A percentile compares a stretch with the other conserved stretches of the same genome.
Evolutionary conservation across 2,329 filamentous ascomycete genomes (phyloP).

Genomic region (Hyphodiscus sp.): DNA sequence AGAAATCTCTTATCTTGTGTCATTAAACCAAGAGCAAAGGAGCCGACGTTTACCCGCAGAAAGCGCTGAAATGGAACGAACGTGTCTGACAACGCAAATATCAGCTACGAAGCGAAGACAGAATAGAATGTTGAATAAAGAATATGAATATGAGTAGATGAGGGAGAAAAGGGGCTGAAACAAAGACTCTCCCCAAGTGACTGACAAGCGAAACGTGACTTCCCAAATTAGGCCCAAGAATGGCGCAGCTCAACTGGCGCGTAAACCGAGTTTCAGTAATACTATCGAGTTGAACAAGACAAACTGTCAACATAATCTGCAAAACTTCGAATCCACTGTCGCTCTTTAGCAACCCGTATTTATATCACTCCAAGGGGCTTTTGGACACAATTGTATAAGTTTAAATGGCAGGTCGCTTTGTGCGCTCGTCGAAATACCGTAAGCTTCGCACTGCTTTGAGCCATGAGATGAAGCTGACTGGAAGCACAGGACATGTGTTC

Average conservation of each 20-base stretch:
- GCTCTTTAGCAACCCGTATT: conserved; percentile 8
- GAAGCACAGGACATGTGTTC: conserved; percentile 81
- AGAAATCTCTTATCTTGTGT: neutral
- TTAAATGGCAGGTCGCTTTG: conserved; percentile 63
- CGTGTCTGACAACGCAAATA: no score
- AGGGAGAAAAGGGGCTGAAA: neutral
- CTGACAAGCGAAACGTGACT: neutral
- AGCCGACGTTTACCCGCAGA: no score
- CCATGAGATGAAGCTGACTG: conserved; percentile 24
- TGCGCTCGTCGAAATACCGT: conserved; percentile 70
- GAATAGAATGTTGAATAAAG: neutral
- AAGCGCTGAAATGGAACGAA: no score
- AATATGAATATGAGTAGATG: neutral
- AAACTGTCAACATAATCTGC: neutral
- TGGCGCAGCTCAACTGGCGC: neutral
- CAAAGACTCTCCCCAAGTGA: neutral
- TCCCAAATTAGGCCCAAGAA: neutral
- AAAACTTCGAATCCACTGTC: conserved; percentile 1
- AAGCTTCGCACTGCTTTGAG: conserved; percentile 29
- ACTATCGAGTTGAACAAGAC: neutral
- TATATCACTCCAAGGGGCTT: conserved; percentile 2
- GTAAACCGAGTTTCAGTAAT: neutral
- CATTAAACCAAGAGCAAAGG: no score
- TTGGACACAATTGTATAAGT: conserved; percentile 8
- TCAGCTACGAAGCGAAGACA: no score